Conservation (phyloP, 441 rosid genomes). For the Breynia disticha region DNA sequence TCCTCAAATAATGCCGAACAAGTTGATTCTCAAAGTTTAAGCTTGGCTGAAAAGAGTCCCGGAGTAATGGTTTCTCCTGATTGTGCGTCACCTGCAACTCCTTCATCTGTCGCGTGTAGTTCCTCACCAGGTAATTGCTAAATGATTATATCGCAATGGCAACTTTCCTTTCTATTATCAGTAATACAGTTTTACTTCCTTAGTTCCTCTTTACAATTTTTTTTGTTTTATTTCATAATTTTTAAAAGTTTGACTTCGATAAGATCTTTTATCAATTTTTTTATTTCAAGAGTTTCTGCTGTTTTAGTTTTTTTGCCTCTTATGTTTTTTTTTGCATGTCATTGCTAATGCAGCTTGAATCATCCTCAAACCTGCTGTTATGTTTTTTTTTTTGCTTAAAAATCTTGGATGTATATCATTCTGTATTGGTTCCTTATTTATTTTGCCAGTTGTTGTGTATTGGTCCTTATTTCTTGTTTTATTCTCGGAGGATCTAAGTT, state of each 20-base stretch:
- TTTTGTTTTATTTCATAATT: too few relatives aligned
- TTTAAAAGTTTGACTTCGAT: too few relatives aligned
- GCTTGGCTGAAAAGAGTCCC: constrained; percentile 61
- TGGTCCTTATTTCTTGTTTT: background rate
- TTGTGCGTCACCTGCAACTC: constrained; percentile 87
- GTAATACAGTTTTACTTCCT: background rate
- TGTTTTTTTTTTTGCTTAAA: too few relatives aligned
- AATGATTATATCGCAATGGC: too few relatives aligned
- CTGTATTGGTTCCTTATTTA: background rate
- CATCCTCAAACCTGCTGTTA: too few relatives aligned
- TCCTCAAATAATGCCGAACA: constrained; percentile 33
- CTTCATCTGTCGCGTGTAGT: constrained; percentile 85
- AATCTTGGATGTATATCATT: background rate
- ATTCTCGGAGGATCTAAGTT: background rate
- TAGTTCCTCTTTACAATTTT: background rate
- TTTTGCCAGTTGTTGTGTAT: background rate
- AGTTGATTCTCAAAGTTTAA: constrained; percentile 34
- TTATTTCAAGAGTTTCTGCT: too few relatives aligned
- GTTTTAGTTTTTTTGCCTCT: too few relatives aligned
- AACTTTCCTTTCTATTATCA: too few relatives aligned
- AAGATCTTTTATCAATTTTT: too few relatives aligned
- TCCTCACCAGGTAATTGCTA: constrained; percentile 67
- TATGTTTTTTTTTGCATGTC: too few relatives aligned
- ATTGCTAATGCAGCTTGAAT: too few relatives aligned
- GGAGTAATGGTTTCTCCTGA: constrained; percentile 37